Conservation (phyloP, 164 flowering plant species). For the Annona cherimola region DNA sequence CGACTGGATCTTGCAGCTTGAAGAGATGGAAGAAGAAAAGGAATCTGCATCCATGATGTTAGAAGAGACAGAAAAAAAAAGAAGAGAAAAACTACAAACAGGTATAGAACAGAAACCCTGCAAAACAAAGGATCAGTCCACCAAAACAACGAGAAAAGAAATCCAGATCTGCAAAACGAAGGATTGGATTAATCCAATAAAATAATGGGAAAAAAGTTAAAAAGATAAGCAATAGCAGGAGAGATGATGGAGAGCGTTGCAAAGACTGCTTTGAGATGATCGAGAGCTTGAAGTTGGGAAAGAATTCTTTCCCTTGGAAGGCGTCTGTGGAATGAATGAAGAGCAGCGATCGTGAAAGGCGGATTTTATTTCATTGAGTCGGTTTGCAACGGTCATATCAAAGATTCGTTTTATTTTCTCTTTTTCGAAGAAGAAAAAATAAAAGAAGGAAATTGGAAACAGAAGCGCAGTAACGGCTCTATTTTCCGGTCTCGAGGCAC, state of each 20-base stretch:
- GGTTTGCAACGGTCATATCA: background rate
- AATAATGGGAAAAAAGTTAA: background rate
- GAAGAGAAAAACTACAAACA: background rate
- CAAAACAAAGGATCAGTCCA: constrained; percentile 5
- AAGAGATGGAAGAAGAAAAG: constrained; percentile 13
- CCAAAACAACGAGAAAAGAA: background rate
- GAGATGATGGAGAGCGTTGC: background rate
- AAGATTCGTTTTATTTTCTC: background rate
- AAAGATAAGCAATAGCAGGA: background rate
- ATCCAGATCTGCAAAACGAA: background rate
- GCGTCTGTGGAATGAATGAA: background rate
- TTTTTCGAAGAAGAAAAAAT: background rate
- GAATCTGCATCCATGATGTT: constrained; percentile 55
- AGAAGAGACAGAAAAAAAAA: constrained; percentile 6
- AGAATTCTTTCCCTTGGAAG: background rate
- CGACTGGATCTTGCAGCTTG: constrained; percentile 22
- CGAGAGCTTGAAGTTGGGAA: background rate
- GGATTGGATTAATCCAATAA: background rate
- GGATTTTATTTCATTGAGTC: background rate
- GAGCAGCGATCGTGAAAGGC: background rate
- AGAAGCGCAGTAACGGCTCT: background rate
- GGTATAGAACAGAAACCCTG: constrained; percentile 2
- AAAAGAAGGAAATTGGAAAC: background rate
- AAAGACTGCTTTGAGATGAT: background rate
- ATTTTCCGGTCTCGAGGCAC: background rate